Base-by-base conservation (phyloP, 305 asterid genomes). In the Plantago rigida region DNA sequence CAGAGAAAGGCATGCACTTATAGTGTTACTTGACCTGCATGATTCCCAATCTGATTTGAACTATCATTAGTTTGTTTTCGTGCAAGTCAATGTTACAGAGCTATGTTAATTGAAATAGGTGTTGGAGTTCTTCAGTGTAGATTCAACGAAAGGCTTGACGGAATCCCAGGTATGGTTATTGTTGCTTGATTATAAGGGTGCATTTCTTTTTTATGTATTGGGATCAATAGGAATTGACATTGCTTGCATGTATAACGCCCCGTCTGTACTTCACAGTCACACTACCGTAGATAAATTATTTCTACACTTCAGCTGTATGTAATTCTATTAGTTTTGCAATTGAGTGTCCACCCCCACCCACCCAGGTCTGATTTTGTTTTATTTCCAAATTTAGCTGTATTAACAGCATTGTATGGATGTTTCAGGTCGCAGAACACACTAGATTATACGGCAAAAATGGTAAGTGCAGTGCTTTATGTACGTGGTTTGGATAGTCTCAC, bases 361-460 rank as follows among this genome's bases (percentile, higher is more conserved):
- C 5, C 39, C 39, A 31, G 7, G 7, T 31, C 39, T 31, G 22
- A 3, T 47, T 47, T 13, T 47, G 26, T 65, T 17, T 19, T 47
- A 36, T 10, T 31, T 44, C 13, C 9, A 44, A 5, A 17, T 53
- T 42, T 24, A 50, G 11, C 64, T 29, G 28, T 62, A 51, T 47
- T 34, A n/a, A 51, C n/a, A 55, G 29, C 39, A 47, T 48, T 66
- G 41, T 54, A 60, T 67, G 60, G 66, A 56, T 62, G 51, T 77
- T 77, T 82, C 83, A 91, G 96, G 94, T 86, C 66, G 79, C 76
- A 17, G 79, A 86, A 54, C 84, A 92, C 51, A 83, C 81, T 54
- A 80, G 88, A 69, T 70, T 77, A 61, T 83, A 88, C 42, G 98
- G 98, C 52, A 81, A 80, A 69, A 92, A 92, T 54, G 93, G 96